Evolutionary conservation across 768 basidiomycete species (phyloP).

Genomic region (Mycena indigotica): DNA sequence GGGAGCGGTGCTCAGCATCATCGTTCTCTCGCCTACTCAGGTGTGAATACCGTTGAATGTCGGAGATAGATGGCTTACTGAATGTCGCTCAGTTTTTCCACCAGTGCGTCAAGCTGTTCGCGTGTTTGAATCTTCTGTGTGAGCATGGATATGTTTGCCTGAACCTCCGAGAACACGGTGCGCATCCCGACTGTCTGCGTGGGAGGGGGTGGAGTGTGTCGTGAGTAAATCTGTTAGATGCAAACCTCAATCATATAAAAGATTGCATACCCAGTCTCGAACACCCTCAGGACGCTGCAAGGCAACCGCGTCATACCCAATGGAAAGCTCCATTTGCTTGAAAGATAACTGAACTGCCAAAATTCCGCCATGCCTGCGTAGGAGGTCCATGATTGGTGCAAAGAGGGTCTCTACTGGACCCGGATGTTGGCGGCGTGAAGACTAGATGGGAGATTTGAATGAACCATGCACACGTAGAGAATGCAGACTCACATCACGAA

Average conservation of each 20-base stretch:
- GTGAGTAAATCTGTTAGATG: neutral
- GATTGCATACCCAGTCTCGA: slow-evolving; percentile 29
- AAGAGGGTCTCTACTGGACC: slow-evolving; percentile 31
- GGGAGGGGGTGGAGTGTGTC: neutral
- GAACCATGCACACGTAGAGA: neutral
- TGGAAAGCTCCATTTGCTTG: slow-evolving; percentile 33
- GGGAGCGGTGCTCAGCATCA: neutral
- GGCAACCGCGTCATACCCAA: slow-evolving; percentile 30
- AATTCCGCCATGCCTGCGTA: slow-evolving; percentile 31
- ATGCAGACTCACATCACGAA: slow-evolving; percentile 23
- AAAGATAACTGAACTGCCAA: slow-evolving; percentile 33
- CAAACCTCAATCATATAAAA: neutral
- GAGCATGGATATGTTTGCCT: neutral
- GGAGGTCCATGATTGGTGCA: slow-evolving; percentile 23
- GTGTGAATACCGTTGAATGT: neutral
- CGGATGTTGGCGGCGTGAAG: slow-evolving; percentile 29
- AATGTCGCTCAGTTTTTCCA: neutral
- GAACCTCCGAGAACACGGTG: neutral
- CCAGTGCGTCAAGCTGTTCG: neutral
- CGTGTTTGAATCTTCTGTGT: neutral
- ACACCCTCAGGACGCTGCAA: slow-evolving; percentile 30
- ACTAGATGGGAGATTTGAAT: slow-evolving; percentile 21
- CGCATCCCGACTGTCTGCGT: neutral
- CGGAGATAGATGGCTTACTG: neutral
- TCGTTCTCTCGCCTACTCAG: neutral